A percentile compares a stretch with the other conserved stretches of the same genome.
Evolutionary conservation across 331 rosid species (phyloP).

Genomic region (Spiraea crenata): DNA sequence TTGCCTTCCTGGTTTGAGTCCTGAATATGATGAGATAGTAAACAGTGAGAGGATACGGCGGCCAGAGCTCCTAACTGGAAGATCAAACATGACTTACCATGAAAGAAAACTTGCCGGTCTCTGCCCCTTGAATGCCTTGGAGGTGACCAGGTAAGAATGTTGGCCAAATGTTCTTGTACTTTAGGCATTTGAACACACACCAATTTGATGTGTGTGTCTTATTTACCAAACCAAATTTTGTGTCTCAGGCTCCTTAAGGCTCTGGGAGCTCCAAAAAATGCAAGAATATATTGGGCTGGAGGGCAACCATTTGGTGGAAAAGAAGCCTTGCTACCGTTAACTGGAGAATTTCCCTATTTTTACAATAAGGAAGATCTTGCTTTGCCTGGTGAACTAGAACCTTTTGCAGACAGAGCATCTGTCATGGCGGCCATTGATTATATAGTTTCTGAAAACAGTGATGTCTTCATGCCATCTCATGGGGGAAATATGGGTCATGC

Average conservation of each 20-base stretch:
- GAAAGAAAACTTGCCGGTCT: constrained; percentile 90
- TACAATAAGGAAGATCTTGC: constrained; percentile 86
- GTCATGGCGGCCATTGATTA: constrained; percentile 94
- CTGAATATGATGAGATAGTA: constrained; percentile 63
- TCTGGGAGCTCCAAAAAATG: constrained; percentile 74
- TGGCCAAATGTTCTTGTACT: not conserved
- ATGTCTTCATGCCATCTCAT: constrained; percentile 98
- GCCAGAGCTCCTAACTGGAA: constrained; percentile 83
- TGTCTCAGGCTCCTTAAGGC: constrained; percentile 76
- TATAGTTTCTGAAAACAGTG: constrained; percentile 79
- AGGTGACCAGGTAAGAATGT: constrained; percentile 67
- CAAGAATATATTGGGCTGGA: constrained; percentile 96
- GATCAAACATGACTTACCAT: constrained; percentile 83
- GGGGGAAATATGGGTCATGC: constrained; percentile 99
- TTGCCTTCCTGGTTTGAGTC: constrained; percentile 83
- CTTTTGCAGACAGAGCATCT: constrained; percentile 73
- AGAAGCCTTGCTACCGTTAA: constrained; percentile 75
- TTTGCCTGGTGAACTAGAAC: constrained; percentile 66
- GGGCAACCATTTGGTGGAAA: constrained; percentile 87
- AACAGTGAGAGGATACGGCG: constrained; percentile 58
- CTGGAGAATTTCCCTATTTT: constrained; percentile 58
- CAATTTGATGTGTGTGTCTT: not conserved
- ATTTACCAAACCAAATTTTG: not conserved
- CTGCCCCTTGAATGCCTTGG: constrained; percentile 86
- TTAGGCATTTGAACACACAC: not conserved